Evolutionary conservation across 257 asterid genomes (phyloP).

Genomic region (Voacanga thouarsii): DNA sequence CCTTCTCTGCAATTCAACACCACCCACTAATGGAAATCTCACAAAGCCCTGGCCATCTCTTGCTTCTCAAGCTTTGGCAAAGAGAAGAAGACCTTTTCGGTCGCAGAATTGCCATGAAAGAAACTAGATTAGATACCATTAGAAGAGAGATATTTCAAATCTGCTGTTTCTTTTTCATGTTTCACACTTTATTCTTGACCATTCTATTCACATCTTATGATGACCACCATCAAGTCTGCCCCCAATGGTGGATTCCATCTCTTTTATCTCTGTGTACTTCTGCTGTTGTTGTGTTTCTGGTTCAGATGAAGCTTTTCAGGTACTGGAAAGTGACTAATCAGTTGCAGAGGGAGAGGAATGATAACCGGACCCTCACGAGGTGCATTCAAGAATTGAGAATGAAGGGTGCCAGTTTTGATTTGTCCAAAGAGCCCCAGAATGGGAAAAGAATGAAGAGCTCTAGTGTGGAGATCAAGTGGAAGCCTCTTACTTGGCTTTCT

Average conservation of each 20-base stretch:
- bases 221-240: conserved; percentile 24
- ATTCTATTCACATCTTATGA: conserved; percentile 55
- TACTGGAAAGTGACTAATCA: conserved; percentile 69
- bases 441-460: conserved; percentile 95
- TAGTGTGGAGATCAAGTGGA: conserved; percentile 95
- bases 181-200: conserved; percentile 64
- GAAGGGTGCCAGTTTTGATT: conserved; percentile 86
- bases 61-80: conserved; percentile 95
- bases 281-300: conserved; percentile 43
- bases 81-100: conserved; percentile 65
- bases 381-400: conserved; percentile 89
- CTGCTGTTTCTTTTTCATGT: conserved; percentile 67
- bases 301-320: conserved; percentile 67
- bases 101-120: conserved; percentile 55
- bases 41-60: conserved; percentile 83
- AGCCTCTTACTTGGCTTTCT: conserved; percentile 69
- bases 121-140: conserved; percentile 54
- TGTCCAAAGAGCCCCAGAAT: conserved; percentile 64
- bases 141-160: conserved; percentile 69
- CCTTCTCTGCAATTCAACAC: conserved; percentile 44
- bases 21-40: conserved; percentile 92
- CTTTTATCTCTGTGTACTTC: conserved; percentile 43
- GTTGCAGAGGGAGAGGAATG: conserved; percentile 66
- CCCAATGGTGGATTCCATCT: conserved; percentile 85
- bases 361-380: conserved; percentile 62